Base-by-base conservation (phyloP, 2,329 filamentous ascomycete genomes). In the Hypoxylon sp. region DNA sequence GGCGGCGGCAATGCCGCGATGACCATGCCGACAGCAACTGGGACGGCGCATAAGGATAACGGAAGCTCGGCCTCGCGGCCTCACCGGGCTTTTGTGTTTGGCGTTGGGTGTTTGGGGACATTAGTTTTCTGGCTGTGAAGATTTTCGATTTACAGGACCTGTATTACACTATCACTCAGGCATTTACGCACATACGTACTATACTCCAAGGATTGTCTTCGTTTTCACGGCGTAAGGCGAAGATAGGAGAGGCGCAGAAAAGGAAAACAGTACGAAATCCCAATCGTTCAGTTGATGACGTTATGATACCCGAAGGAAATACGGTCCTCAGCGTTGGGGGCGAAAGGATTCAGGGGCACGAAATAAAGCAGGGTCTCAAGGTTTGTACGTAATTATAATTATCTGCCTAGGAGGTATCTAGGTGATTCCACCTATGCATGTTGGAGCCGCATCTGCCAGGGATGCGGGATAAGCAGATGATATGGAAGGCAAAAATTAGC, bases 81-180 rank as follows among this genome's bases (percentile, higher is more conserved):
- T 45, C 57, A 72, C 34, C 49, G 70, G 58, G 51, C 74, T 30
- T 50, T 82, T 78, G 77, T 78, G 73, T 76, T 80, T 71, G 78
- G 81, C 76, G 78, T 80, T 76, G 80, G 77, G 76, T 55, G 79
- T 68, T 72, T 80, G 63, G 74, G 66, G 28, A 38, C 55, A 41
- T 50, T 69, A 55, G 43, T 74, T 62, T 68, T 71, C 63, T 50
- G 45, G 50, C 13, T 65, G 34, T 69, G 21, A 67, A n/a, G 19
- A 28, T 11, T 7, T 34, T 74, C 75, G 74, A 69, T 28, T 6
- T 28, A 19, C 56, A n/a, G 34, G 23, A 43, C 50, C 43, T 61
- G 17, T 48, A 41, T 55, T 50, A 43, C 28, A 43, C 51, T 43
- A 49, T 56, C 49, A 38, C 52, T 48, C 41, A 36, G 41, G 53